Conservation (phyloP, 257 asterid genomes). For the Ehretia macrophylla region DNA sequence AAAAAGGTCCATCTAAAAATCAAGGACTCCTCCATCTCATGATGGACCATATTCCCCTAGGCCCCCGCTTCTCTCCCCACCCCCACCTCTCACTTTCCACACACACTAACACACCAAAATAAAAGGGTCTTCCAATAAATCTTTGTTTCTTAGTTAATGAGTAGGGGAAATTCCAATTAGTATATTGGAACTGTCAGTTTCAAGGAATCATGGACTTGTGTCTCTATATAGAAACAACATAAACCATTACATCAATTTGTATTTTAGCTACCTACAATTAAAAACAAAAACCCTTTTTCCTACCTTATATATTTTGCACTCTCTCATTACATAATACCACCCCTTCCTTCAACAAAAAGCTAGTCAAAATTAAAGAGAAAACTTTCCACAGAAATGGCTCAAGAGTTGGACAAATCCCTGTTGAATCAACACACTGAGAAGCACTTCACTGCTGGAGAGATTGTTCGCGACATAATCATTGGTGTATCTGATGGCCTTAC, state of each 20-base stretch:
- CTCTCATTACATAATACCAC: background rate
- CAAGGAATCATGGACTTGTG: background rate
- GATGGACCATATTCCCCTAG: too few species aligned
- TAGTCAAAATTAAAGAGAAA: background rate
- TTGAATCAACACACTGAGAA: slow-evolving; percentile 62
- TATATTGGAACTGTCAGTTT: background rate
- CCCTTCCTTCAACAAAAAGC: background rate
- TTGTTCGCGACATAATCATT: slow-evolving; percentile 82
- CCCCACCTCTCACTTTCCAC: too few species aligned
- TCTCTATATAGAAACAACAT: slow-evolving; percentile 7
- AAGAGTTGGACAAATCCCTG: slow-evolving; percentile 36
- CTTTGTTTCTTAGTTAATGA: too few species aligned
- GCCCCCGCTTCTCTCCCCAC: too few species aligned
- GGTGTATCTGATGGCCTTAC: slow-evolving; percentile 97
- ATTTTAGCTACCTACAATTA: background rate
- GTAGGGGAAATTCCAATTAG: background rate
- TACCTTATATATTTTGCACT: background rate
- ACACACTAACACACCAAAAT: too few species aligned
- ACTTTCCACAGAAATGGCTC: slow-evolving; percentile 51
- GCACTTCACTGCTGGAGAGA: slow-evolving; percentile 91
- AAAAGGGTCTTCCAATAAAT: too few species aligned
- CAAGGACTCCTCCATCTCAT: too few species aligned
- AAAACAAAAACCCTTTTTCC: background rate
- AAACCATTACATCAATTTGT: background rate
- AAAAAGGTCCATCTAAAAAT: too few species aligned